These are phyloP conservation scores for Periconia sp. DNA, from an alignment of 2,329 filamentous ascomycete genomes.

Conservation along the genomic window DNA sequence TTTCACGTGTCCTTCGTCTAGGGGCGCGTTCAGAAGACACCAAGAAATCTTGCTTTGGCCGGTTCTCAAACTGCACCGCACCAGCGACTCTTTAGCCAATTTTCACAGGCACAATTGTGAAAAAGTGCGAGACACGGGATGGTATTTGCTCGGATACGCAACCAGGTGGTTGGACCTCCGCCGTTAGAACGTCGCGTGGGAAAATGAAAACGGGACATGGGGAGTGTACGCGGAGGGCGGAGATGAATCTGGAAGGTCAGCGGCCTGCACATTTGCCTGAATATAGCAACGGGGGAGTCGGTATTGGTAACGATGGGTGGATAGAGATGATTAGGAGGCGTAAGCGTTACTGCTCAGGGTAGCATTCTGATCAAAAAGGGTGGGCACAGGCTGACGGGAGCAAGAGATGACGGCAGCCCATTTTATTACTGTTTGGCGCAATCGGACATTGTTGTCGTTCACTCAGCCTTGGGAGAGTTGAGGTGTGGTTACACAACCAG, in stretches of 20 bases:
- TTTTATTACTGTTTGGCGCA: background rate
- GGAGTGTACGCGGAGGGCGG: background rate
- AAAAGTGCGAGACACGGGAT: background rate
- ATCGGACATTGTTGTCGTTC: constrained; percentile 15
- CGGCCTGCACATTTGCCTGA: constrained; percentile 5
- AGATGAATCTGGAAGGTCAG: background rate
- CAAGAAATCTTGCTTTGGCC: background rate
- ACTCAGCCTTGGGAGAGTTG: constrained; percentile 30
- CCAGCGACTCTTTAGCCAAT: background rate
- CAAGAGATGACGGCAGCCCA: constrained; percentile 35
- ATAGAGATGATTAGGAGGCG: background rate
- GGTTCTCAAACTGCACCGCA: background rate
- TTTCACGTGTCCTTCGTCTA: background rate
- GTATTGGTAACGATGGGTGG: constrained; percentile 6
- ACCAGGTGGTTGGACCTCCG: background rate
- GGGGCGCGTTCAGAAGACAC: background rate
- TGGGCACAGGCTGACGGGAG: constrained; percentile 12
- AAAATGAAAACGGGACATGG: background rate
- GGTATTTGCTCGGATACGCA: too few relatives aligned
- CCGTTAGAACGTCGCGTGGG: background rate
- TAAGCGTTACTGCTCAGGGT: constrained; percentile 11
- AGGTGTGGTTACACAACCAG: constrained; percentile 15
- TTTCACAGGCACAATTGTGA: background rate
- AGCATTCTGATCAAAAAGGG: background rate
- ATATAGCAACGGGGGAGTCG: constrained; percentile 6